Percentiles rank a stretch among this genome's conserved stretches.
phyloP scores from a whole-genome alignment of 768 basidiomycete species.

The Tricholoma furcatifolium region DNA sequence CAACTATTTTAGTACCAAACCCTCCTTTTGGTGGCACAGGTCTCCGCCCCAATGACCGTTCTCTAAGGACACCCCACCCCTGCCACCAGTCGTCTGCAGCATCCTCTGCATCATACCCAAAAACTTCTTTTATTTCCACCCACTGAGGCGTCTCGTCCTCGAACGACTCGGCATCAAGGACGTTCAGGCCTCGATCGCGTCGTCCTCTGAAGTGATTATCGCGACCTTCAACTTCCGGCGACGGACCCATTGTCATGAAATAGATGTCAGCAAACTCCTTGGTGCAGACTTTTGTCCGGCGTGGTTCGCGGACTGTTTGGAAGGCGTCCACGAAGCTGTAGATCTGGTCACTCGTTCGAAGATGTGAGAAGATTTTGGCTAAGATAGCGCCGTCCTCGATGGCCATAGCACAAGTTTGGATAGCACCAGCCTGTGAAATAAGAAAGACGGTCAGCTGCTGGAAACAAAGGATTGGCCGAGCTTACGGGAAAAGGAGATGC shows the following conservation, averaged over 20 bases:
- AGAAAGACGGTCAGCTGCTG: neutral
- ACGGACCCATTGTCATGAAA: constrained; percentile 44
- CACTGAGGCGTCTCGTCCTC: constrained; percentile 36
- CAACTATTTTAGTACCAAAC: constrained; percentile 5
- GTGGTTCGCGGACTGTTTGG: constrained; percentile 51
- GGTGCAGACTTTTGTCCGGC: constrained; percentile 38
- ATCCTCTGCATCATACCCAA: constrained; percentile 56
- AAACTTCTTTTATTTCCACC: constrained; percentile 45
- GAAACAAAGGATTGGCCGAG: neutral
- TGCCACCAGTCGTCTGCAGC: constrained; percentile 64
- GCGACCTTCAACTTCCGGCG: constrained; percentile 40
- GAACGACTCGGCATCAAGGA: constrained; percentile 37
- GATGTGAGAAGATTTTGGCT: constrained; percentile 58
- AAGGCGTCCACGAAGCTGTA: constrained; percentile 49
- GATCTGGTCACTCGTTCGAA: constrained; percentile 49
- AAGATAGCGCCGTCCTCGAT: constrained; percentile 66
- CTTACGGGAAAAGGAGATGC: constrained; percentile 57
- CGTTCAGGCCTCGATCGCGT: constrained; percentile 24
- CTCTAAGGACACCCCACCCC: constrained; percentile 46
- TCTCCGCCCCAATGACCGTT: constrained; percentile 32
- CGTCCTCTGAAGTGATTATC: constrained; percentile 36
- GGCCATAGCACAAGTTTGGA: constrained; percentile 47
- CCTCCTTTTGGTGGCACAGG: neutral
- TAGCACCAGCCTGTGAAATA: constrained; percentile 41
- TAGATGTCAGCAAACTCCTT: constrained; percentile 45